Percentiles rank a stretch among this genome's conserved stretches.
Conservation (phyloP, 345 rosid genomes). For the Hibiscus trionum region DNA sequence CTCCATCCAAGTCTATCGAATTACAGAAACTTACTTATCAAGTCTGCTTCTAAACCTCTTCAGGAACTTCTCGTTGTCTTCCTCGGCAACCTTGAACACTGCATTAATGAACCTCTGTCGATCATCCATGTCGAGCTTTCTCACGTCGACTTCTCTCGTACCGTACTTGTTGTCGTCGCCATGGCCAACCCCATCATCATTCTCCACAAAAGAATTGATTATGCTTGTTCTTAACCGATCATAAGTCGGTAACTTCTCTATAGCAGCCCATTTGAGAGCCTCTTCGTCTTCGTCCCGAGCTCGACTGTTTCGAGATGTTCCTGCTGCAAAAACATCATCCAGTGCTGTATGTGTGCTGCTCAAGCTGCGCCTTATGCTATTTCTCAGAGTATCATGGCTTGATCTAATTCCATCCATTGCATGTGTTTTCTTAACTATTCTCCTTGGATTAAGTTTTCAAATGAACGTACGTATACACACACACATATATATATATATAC, state of each 20-base stretch:
- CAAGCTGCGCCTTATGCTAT: constrained; percentile 39
- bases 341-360: constrained; percentile 49
- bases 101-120: constrained; percentile 59
- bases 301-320: constrained; percentile 37
- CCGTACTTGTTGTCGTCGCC: too few species aligned
- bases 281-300: constrained; percentile 63
- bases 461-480: too few species aligned
- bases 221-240: constrained; percentile 66
- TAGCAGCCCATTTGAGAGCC: constrained; percentile 94
- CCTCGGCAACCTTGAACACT: constrained; percentile 69
- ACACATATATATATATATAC: too few species aligned
- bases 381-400: constrained; percentile 1
- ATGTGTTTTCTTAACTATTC: not conserved
- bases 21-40: constrained; percentile 39
- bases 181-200: not conserved
- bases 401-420: constrained; percentile 17
- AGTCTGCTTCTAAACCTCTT: constrained; percentile 56
- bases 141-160: constrained; percentile 63
- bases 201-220: constrained; percentile 39
- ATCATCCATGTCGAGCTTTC: constrained; percentile 55
- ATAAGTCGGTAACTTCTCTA: constrained; percentile 82
- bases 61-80: constrained; percentile 75
- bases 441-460: not conserved
- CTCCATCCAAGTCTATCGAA: too few species aligned
- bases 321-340: constrained; percentile 49